Evolutionary conservation across 2,329 filamentous ascomycete species (phyloP), one percentile per base, ranked within the genome.

Genomic region (Ceratocystis ficicola): DNA sequence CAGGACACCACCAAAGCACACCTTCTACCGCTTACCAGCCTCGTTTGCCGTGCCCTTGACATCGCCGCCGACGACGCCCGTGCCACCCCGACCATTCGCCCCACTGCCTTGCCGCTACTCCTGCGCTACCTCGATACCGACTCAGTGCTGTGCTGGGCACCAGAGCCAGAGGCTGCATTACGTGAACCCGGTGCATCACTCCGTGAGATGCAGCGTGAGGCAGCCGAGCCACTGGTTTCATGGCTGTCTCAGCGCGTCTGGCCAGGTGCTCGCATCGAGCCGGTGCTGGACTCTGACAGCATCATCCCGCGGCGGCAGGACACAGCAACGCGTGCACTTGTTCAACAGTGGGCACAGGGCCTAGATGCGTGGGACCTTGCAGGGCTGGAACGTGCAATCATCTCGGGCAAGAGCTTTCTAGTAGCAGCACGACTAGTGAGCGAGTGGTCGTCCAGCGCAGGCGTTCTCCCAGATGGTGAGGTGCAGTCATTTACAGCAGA

Each of bases 91-190:
- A 84, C 79, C 28, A 80, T 88, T 46, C 82, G 92, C 44, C 73
- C 81, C 0, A 78, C 81, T 50, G 85, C 96, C 60, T 77, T 87
- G 17, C 79, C 78, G 20, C 86, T 84, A 69, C 77, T 94, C 63
- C 83, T 97, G 80, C 83, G 88, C 60, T 97, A 97, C 75, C 82
- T 99, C 30, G 86, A 91, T 71, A 97, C 94, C 0, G 94, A 99
- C 76, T 92, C 90, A 0, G 77, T 97, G 44, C 83, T 99, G 1
- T 97, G 93, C 81, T 96, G 91, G 89, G 90, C 81, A 28, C 80
- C 83, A 50, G 78, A 79, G 1, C 79, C 80, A 65, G 79, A 78
- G 3, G 75, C 75, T 10, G 77, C 77, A 44, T 79, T 85, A 71
- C 62, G 52, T 36, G 68, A 65, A 44, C 66, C 60, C 17, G 63